Base-by-base conservation (phyloP, 192 early-diverging fungal genomes). In the Backusella australiensis region DNA sequence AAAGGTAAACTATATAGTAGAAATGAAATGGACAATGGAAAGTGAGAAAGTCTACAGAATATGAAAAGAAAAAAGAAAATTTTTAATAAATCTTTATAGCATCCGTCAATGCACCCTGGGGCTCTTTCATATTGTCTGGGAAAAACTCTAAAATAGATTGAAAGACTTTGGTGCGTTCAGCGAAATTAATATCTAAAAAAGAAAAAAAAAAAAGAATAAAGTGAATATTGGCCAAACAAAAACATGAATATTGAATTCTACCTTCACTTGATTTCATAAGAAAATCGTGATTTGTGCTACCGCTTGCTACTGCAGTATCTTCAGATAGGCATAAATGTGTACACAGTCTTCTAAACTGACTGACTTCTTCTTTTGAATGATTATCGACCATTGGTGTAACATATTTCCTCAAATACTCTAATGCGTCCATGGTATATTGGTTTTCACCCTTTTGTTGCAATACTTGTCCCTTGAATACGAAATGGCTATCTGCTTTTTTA, bases 401-500 rank as follows among this genome's bases (percentile, higher is more conserved):
- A 8, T 89, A 81, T 8, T 81, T 89, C 77, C 94, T 92, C 46
- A 99, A 85, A 76, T 93, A 99, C n/a, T 87, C 77, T 7, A 99
- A 85, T 3, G 96, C 94, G 29, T 74, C 75, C 6, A 85, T 71
- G 21, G 88, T 35, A 73, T 78, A 46, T 74, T 11, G 1, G 32
- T 74, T n/a, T 56, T 78, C 14, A 56, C 80, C 17, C 52, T 74
- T 67, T 12, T n/a, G 12, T 29, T 34, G 41, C 11, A 39, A 15
- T 11, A 29, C 8, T 19, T 65, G 41, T 39, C n/a, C 12, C 35
- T 65, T 41, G 12, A 69, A 69, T 17, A 63, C 26, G 12, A 63
- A 63, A 29, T 63, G 56, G 12, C 56, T 63, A 63, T 69, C 72
- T 7, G 56, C 56, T 65, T 41, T 29, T 35, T 35, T 49, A 63